Base-by-base conservation (phyloP, 225 moss, liverwort and hornwort species). In the Thuidium tamariscinum region DNA sequence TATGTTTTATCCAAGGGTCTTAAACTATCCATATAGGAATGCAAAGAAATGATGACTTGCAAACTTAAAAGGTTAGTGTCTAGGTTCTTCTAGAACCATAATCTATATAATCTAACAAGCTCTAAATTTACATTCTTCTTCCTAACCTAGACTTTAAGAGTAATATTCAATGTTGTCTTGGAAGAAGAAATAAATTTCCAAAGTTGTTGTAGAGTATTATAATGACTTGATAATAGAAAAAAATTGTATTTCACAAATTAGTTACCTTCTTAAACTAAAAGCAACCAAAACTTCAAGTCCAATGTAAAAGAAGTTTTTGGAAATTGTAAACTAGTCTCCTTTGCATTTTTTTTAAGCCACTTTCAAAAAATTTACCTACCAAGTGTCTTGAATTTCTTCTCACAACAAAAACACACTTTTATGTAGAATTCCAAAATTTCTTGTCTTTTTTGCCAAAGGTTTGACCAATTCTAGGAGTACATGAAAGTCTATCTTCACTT, bases 301-400 rank as follows among this genome's bases (percentile, higher is more conserved):
- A 1, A 26, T 69, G 1, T 41, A 26, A 21, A 39, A 41, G 27
- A 9, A 5, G 0, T 9, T 44, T 44, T 0, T 2, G 0, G 3
- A 17, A 71, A 10, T 10, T 44, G 1, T 41, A 42, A 27, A 27
- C 70, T 42, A 5, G 2, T 42, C 27, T 42, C 41, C 2, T 2
- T 0, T 9, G 2, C 4, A 27, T 42, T 71, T 29, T n/a, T 69
- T 70, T 70, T 26, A 42, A 42, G 3, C 5, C 16, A n/a, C n/a
- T 70, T 14, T 25, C 4, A 8, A 9, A 26, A 44, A 27, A 27
- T 2, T 26, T 42, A 26, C 9, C 16, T 42, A 42, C 27, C 16
- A 44, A 27, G 0, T 44, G 0, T 9, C 3, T 4, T 5, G 0
- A 32, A 11, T 48, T 48, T 48, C 11, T 0, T 30, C 48, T 32